Evolutionary conservation across 257 asterid genomes (phyloP).

Genomic region (Hygrophila difformis): DNA sequence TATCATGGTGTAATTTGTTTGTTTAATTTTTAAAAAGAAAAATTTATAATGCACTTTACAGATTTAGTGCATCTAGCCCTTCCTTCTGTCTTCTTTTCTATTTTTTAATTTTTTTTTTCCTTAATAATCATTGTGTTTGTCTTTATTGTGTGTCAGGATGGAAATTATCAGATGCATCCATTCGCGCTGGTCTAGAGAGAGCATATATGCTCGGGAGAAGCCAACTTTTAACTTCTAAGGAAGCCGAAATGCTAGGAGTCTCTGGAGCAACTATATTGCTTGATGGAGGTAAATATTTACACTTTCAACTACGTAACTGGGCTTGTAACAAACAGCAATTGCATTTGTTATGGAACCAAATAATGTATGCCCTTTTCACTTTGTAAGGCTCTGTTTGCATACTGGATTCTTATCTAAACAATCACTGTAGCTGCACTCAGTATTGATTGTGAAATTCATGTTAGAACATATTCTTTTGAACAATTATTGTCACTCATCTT

Average conservation of each 20-base stretch:
- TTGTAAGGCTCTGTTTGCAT: too few relatives aligned
- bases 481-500: too few relatives aligned
- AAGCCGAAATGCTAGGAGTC: constrained; percentile 59
- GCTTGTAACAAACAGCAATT: not conserved
- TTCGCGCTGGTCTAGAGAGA: constrained; percentile 70
- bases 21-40: too few relatives aligned
- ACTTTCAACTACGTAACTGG: not conserved
- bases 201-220: constrained; percentile 71
- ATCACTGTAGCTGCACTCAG: too few relatives aligned
- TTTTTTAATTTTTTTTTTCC: not conserved
- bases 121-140: too few relatives aligned
- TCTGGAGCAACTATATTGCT: constrained; percentile 57
- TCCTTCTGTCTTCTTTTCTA: constrained; percentile 5
- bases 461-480: too few relatives aligned
- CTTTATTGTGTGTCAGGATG: constrained; percentile 46
- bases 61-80: constrained; percentile 5
- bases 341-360: not conserved
- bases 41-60: too few relatives aligned
- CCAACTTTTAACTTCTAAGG: constrained; percentile 62
- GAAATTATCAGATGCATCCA: constrained; percentile 51
- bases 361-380: constrained; percentile 2
- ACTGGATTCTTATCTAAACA: too few relatives aligned
- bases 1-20: too few relatives aligned
- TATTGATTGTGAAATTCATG: too few relatives aligned
- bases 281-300: constrained; percentile 60